These are phyloP conservation scores for Fusarium goolgardi DNA, from an alignment of 2,329 filamentous ascomycete species.

Conservation along the genomic window DNA sequence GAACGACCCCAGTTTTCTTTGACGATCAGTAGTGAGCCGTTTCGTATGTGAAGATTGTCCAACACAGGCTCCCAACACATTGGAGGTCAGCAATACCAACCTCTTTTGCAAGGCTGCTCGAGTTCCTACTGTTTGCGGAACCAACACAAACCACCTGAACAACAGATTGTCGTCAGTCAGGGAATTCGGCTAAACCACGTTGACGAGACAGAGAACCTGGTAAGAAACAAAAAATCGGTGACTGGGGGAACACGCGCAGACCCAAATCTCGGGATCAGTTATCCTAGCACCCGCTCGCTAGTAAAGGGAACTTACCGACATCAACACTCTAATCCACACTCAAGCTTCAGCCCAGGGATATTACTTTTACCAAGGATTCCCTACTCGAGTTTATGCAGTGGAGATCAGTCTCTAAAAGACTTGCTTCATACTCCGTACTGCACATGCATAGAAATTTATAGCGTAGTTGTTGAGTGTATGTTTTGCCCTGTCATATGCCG, in stretches of 20 bases:
- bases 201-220: conserved; percentile 23
- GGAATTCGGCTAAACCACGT: not conserved
- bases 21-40: not conserved
- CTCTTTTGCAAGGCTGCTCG: not conserved
- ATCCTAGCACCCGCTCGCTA: conserved; percentile 33
- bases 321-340: conserved; percentile 32
- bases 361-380: conserved; percentile 37
- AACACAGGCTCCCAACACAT: not conserved
- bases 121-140: not conserved
- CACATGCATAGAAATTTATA: not conserved
- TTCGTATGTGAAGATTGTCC: not conserved
- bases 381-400: conserved; percentile 30
- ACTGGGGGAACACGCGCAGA: conserved; percentile 18
- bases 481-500: not conserved
- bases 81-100: not conserved
- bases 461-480: conserved; percentile 1
- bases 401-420: conserved; percentile 15
- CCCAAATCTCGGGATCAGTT: conserved; percentile 38
- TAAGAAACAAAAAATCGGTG: conserved; percentile 10
- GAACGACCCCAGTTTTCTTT: not conserved
- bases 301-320: conserved; percentile 18
- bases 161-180: conserved; percentile 10
- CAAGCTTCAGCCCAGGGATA: conserved; percentile 46
- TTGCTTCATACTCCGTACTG: conserved; percentile 11
- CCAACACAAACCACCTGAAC: not conserved